Percentiles rank a stretch among this genome's conserved stretches.
Evolutionary conservation across 208 protist species (phyloP).

Genomic region (Acanthamoeba royreba): DNA sequence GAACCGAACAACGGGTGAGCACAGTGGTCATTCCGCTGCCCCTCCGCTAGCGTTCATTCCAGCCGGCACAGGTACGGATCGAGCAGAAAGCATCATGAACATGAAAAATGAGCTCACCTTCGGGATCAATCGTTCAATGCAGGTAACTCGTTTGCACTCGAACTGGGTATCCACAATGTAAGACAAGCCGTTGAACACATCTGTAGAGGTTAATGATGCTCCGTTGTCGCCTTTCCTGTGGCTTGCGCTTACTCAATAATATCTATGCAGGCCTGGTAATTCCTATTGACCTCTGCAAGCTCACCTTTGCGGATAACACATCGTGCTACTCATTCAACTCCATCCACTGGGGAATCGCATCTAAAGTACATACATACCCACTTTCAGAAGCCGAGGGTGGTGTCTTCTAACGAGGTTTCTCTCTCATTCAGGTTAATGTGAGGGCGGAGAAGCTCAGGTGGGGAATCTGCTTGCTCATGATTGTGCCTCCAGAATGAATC

Average conservation of each 20-base stretch:
- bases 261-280: neutral
- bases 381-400: too few species aligned
- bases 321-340: constrained; percentile 32
- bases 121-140: neutral
- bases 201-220: neutral
- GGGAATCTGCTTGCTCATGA: neutral
- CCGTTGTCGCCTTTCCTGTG: neutral
- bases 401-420: too few species aligned
- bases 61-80: neutral
- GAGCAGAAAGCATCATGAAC: neutral
- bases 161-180: neutral
- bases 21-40: too few species aligned
- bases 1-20: too few species aligned
- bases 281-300: constrained; percentile 1
- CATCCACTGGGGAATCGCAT: constrained; percentile 26
- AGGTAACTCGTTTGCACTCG: constrained; percentile 29
- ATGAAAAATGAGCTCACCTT: neutral
- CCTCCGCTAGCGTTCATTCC: neutral
- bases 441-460: constrained; percentile 61
- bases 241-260: neutral
- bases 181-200: neutral
- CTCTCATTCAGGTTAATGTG: constrained; percentile 6
- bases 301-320: constrained; percentile 23
- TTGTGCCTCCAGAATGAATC: too few species aligned
- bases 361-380: too few species aligned